Base-by-base conservation (phyloP, 768 basidiomycete species). In the Leccinum aurantiacum region DNA sequence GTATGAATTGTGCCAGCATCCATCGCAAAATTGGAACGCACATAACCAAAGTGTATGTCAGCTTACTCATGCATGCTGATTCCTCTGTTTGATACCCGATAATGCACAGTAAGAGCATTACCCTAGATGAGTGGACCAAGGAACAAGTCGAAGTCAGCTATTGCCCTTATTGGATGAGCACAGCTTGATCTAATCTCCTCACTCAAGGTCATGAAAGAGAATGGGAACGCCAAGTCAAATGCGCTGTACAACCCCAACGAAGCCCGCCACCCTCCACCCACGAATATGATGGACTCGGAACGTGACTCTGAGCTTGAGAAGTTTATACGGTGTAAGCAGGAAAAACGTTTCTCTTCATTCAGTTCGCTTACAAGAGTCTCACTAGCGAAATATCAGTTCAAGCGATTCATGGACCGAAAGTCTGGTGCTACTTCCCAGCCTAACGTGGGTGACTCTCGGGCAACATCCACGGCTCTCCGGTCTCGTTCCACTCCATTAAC, bases 11-110 rank as follows among this genome's bases (percentile, higher is more conserved):
- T 71, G 95, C 95, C 15, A 89, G 90, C 60, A 85, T 96, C 54
- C 95, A 98, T 77, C 84, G 95, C 56, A 96, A 95, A 79, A 88
- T 98, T 60, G 95, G 95, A 2, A 95, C 93, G 5, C 95, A 98
- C 72, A 80, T 94, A 64, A 86, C 90, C 0, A 95, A 97, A 85
- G 91, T 98, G 93, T 95, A 79, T 71, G 84, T 80, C 31, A 53
- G 8, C 37, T 59, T 29, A n/a, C 60, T 52, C 52, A 37, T 17
- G 17, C 49, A 27, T n/a, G 37, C 27, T 8, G 37, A 10, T 49
- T 56, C 54, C 38, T 35, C 13, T 15, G 53, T n/a, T 47, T 37
- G 57, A 58, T 56, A 27, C 15, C 48, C 41, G 50, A 67, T 58
- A 49, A 51, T 59, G 50, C 17, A 19, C 25, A 96, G 94, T 61